Conservation (phyloP, 495 filamentous ascomycete species). For the Neurospora pannonica region DNA sequence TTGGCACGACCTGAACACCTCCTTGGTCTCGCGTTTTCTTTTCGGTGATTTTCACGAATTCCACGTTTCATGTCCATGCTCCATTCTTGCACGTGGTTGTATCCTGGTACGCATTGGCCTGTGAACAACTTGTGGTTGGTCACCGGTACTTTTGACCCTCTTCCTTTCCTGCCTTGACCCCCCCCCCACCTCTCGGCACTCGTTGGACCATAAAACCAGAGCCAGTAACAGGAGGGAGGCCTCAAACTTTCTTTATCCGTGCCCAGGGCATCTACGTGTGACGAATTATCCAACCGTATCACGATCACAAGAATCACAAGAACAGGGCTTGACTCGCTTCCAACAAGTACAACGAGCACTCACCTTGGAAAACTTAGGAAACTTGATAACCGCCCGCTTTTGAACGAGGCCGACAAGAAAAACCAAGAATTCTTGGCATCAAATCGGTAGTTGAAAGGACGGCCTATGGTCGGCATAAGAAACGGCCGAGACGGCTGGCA, state of each 20-base stretch:
- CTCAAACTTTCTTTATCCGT: neutral
- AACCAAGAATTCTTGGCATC: neutral
- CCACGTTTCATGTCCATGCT: neutral
- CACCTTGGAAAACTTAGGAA: neutral
- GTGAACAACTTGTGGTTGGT: neutral
- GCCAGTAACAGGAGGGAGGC: neutral
- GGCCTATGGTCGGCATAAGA: neutral
- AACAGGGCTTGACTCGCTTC: neutral
- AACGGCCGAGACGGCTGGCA: neutral
- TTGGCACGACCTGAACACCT: neutral
- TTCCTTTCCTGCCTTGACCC: neutral
- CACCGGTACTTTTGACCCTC: neutral
- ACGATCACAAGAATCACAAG: neutral
- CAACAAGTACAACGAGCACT: neutral
- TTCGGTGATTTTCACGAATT: neutral
- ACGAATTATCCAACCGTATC: neutral
- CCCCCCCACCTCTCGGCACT: neutral
- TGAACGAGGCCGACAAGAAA: neutral
- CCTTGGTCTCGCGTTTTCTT: neutral
- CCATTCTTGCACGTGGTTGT: neutral
- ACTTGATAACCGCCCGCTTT: neutral
- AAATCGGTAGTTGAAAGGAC: neutral
- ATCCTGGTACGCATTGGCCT: neutral
- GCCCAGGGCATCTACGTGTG: neutral
- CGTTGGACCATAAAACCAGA: neutral